Conservation (phyloP, 1,284 basidiomycete genomes). For the Ganoderma boninense region DNA sequence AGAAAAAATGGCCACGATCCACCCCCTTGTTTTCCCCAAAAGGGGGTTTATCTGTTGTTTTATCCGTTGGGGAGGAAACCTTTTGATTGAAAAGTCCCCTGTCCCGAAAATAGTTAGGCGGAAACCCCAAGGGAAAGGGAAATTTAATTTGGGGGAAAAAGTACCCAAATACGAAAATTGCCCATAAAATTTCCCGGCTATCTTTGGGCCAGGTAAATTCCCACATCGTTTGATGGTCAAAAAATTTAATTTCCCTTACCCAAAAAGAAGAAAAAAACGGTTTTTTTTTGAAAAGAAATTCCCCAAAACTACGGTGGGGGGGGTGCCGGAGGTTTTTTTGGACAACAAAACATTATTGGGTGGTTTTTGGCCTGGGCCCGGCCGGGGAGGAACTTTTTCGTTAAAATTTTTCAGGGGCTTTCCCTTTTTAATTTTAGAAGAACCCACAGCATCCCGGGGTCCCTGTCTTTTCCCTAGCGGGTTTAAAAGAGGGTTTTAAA, state of each 20-base stretch:
- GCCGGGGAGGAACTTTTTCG: conserved; percentile 49
- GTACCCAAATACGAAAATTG: conserved; percentile 63
- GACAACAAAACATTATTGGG: conserved; percentile 2
- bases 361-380: background rate
- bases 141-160: background rate
- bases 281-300: no score
- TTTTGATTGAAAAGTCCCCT: conserved; percentile 80
- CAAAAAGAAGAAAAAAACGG: no score
- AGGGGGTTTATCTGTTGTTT: conserved; percentile 84
- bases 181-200: conserved; percentile 74
- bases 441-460: conserved; percentile 80
- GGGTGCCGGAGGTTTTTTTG: conserved; percentile 83
- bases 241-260: no score
- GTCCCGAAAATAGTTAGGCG: conserved; percentile 14
- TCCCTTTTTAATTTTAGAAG: conserved; percentile 92
- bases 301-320: conserved; percentile 84
- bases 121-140: background rate
- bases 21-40: conserved; percentile 87
- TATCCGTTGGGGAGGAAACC: conserved; percentile 78
- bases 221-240: conserved; percentile 83
- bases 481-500: no score
- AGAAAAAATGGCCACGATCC: conserved; percentile 94
- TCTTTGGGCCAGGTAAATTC: conserved; percentile 79
- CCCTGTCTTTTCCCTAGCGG: conserved; percentile 81
- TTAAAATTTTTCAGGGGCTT: conserved; percentile 76